phyloP scores from a whole-genome alignment of 2,329 filamentous ascomycete species.

The Paracamarosporium sp. region DNA sequence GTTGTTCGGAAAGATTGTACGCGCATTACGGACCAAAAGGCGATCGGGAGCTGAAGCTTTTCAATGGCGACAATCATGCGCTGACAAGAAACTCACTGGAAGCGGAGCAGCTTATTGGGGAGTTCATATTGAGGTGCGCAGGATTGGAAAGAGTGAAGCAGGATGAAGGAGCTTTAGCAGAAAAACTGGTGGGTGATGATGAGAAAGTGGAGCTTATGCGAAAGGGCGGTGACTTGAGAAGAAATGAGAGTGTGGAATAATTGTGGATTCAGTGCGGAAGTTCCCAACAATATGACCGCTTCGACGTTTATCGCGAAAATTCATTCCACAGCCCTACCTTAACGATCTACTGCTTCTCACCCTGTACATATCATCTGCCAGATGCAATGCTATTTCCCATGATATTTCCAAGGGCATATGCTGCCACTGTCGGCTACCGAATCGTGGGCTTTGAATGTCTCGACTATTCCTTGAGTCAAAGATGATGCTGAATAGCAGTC shows the following conservation, averaged over 20 bases:
- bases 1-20: constrained; percentile 47
- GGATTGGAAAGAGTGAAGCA: constrained; percentile 22
- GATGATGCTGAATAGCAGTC: too few species aligned
- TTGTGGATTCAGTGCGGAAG: too few species aligned
- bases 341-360: too few species aligned
- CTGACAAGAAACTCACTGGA: constrained; percentile 45
- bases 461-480: too few species aligned
- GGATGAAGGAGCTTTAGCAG: neutral
- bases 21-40: constrained; percentile 44
- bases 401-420: too few species aligned
- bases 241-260: constrained; percentile 33
- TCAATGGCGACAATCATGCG: constrained; percentile 52
- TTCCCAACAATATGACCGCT: too few species aligned
- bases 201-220: constrained; percentile 15
- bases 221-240: constrained; percentile 12
- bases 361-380: too few species aligned
- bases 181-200: constrained; percentile 6
- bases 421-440: too few species aligned
- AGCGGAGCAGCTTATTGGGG: constrained; percentile 49
- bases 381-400: too few species aligned
- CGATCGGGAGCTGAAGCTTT: constrained; percentile 40
- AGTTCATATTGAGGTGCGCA: constrained; percentile 47
- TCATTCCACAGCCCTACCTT: too few species aligned
- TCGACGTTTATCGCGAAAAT: too few species aligned
- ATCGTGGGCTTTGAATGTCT: too few species aligned